A percentile compares a stretch with the other conserved stretches of the same genome.
These are phyloP conservation scores for Yarrowia alimentaria DNA, from an alignment of 805 yeast species.

Conservation along the genomic window DNA sequence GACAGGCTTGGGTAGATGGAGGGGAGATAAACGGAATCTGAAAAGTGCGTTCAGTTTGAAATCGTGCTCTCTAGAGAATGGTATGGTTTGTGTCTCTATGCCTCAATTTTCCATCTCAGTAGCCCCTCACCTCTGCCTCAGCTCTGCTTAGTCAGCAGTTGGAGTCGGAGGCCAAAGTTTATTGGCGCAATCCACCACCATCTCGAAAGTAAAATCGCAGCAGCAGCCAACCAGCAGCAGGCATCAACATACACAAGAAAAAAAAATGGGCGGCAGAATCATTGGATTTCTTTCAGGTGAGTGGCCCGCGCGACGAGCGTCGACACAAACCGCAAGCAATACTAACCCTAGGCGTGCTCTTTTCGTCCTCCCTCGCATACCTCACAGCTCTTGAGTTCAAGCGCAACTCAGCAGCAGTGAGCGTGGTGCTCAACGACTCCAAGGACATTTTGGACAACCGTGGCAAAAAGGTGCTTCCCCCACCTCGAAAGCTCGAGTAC, in stretches of 20 bases:
- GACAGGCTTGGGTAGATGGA: no score
- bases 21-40: no score
- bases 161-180: no score
- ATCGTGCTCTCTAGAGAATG: no score
- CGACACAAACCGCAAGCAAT: neutral
- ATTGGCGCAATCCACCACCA: slow-evolving; percentile 19
- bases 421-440: slow-evolving; percentile 50
- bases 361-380: slow-evolving; percentile 58
- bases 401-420: slow-evolving; percentile 48
- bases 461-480: slow-evolving; percentile 47
- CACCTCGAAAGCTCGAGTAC: slow-evolving; percentile 47
- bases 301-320: slow-evolving; percentile 26
- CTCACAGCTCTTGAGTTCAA: slow-evolving; percentile 58
- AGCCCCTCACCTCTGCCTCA: no score
- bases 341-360: slow-evolving; percentile 56
- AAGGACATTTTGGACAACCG: slow-evolving; percentile 50
- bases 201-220: no score
- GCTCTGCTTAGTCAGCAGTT: no score
- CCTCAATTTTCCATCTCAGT: no score
- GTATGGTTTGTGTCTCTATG: no score
- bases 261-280: slow-evolving; percentile 38
- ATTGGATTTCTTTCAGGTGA: slow-evolving; percentile 58
- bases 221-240: slow-evolving; percentile 6
- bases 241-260: neutral
- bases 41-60: no score